phyloP scores from a whole-genome alignment of 768 basidiomycete genomes.

The Tricholoma furcatifolium region DNA sequence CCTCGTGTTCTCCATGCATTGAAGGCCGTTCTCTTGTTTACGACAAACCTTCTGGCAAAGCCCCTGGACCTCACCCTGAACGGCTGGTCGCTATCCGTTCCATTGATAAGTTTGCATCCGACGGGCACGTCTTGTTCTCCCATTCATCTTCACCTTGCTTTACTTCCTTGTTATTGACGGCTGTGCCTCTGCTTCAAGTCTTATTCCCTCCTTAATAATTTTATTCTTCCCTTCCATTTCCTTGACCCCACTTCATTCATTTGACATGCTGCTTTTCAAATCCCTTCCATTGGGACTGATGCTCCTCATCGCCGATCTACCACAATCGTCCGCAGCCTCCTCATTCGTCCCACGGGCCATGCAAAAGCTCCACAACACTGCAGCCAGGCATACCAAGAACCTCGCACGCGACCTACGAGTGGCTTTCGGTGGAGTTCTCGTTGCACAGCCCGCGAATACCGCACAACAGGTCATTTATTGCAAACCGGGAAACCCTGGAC shows the following conservation, averaged over 20 bases:
- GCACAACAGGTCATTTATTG: constrained; percentile 40
- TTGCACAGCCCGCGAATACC: constrained; percentile 30
- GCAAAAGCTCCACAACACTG: constrained; percentile 50
- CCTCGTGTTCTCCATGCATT: constrained; percentile 14
- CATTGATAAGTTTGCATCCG: constrained; percentile 19
- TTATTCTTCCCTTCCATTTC: constrained; percentile 10
- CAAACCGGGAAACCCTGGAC: constrained; percentile 33
- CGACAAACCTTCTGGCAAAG: constrained; percentile 1
- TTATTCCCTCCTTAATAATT: constrained; percentile 16
- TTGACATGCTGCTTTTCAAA: constrained; percentile 24
- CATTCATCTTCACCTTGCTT: constrained; percentile 12
- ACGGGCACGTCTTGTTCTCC: constrained; percentile 8
- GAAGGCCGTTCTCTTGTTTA: constrained; percentile 1
- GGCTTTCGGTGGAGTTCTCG: constrained; percentile 56
- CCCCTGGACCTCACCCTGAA: constrained; percentile 18
- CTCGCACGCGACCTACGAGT: constrained; percentile 70
- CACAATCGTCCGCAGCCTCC: constrained; percentile 19
- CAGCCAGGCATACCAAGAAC: constrained; percentile 55
- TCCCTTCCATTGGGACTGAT: constrained; percentile 34
- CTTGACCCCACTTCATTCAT: neutral
- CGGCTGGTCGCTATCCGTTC: constrained; percentile 23
- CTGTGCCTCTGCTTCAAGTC: constrained; percentile 20
- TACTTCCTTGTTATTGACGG: constrained; percentile 15
- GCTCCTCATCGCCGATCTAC: constrained; percentile 31
- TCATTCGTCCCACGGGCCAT: constrained; percentile 41